Evolutionary conservation across 139 green algal species (phyloP), one percentile per base, ranked within the genome.

Genomic region (Chlorella sorokiniana): DNA sequence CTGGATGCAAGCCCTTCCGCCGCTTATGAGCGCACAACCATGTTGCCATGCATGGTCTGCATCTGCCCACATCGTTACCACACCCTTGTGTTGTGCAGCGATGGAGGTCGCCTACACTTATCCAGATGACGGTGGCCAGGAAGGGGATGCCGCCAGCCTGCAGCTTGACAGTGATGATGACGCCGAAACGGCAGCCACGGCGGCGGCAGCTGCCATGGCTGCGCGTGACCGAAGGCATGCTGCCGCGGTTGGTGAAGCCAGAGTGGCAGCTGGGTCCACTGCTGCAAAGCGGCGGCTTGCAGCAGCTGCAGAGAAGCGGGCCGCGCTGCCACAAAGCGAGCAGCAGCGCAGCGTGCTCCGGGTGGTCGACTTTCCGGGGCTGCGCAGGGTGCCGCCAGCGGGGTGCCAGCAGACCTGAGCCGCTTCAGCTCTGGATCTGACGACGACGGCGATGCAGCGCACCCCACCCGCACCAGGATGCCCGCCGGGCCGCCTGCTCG

Each of bases 391-490:
- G 27, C 29, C 23, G 45, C 23, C 6, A 14, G 29, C 9, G 27
- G 38, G 11, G 78, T 38, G n/a, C 33, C 79, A 27, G 42, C 42
- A 23, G 67, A 84, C 62, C 59, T 83, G 22, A 77, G 77, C 48
- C 59, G 77, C 20, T 84, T 84, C 29, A 37, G 38, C 25, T 73
- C 52, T 1, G 76, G 76, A n/a, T 31, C 69, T 0, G 73, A 79
- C 54, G 69, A 54, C 52, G 73, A 79, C 22, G 54, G 37, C 3
- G 73, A 79, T 9, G 54, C 51, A 65, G 56, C 73, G 37, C 33
- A 1, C 10, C 37, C 73, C 23, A 45, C 9, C 41, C 22, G 42
- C 41, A 62, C 9, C 41, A 63, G 44, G 44, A 42, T 51, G 18
- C 23, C 6, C 16, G 23, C 16, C 56, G 23, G 16, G 18, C 56